These are phyloP conservation scores for Xylariaceae sp. DNA, from an alignment of 2,329 filamentous ascomycete species.

Conservation along the genomic window DNA sequence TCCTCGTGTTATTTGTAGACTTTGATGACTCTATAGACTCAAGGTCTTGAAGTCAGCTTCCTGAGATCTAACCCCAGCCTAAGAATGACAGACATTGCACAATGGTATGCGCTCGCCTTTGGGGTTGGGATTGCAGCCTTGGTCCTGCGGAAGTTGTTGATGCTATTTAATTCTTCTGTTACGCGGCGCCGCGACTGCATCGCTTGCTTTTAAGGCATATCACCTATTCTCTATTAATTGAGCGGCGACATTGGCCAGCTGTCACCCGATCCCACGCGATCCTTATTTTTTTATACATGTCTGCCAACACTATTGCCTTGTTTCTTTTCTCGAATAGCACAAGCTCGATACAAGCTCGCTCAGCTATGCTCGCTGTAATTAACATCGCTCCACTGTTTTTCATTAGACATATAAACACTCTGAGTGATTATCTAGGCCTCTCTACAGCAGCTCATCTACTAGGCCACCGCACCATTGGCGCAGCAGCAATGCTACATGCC, in stretches of 20 bases:
- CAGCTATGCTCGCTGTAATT: background rate
- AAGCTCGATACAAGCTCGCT: background rate
- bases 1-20: background rate
- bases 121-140: background rate
- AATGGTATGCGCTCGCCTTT: slow-evolving; percentile 1
- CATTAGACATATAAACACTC: background rate
- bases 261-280: background rate
- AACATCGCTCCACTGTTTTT: background rate
- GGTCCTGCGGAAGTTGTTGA: background rate
- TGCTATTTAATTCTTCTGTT: background rate
- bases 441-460: background rate
- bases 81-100: background rate
- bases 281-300: background rate
- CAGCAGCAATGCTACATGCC: background rate
- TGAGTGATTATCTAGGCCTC: background rate
- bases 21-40: background rate
- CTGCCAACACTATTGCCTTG: background rate
- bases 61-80: background rate
- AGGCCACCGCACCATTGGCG: background rate
- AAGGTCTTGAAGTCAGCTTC: background rate
- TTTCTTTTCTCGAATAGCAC: background rate
- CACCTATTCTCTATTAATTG: slow-evolving; percentile 1
- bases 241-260: background rate
- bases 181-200: background rate
- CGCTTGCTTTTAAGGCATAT: background rate